phyloP scores from a whole-genome alignment of 805 yeast genomes.

The Komagataella pastoris region DNA sequence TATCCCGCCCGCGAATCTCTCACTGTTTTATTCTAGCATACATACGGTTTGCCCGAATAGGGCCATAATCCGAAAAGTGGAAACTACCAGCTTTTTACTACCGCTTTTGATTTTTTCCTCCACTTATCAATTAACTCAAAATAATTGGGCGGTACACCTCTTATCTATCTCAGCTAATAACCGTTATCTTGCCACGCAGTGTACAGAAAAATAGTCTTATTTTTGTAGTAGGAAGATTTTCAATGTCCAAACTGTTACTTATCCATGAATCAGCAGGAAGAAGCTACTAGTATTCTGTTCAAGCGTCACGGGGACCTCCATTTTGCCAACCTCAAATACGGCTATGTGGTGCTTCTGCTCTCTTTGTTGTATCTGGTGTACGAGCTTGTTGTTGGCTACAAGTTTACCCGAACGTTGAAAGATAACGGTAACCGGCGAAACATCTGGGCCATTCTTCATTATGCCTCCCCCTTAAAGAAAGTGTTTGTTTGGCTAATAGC shows the following conservation, averaged over 20 bases:
- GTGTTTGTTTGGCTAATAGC: slow-evolving; percentile 16
- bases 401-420: slow-evolving; percentile 22
- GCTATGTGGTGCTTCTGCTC: slow-evolving; percentile 33
- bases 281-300: not conserved
- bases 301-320: slow-evolving; percentile 40
- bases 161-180: not conserved
- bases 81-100: not conserved
- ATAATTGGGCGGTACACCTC: not conserved
- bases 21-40: not conserved
- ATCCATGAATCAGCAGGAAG: not conserved
- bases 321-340: slow-evolving; percentile 44
- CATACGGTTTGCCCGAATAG: not conserved
- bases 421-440: slow-evolving; percentile 16
- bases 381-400: slow-evolving; percentile 19
- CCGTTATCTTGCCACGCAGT: not conserved
- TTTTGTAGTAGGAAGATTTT: not conserved
- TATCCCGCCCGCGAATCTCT: not conserved
- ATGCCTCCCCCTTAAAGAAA: slow-evolving; percentile 18
- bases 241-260: not conserved
- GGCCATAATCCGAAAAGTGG: not conserved
- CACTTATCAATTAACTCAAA: not conserved
- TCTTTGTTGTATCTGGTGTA: slow-evolving; percentile 25
- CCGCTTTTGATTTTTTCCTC: not conserved
- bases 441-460: not conserved
- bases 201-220: not conserved